phyloP scores from a whole-genome alignment of 2,329 filamentous ascomycete genomes.

The Colletotrichum paranaense region DNA sequence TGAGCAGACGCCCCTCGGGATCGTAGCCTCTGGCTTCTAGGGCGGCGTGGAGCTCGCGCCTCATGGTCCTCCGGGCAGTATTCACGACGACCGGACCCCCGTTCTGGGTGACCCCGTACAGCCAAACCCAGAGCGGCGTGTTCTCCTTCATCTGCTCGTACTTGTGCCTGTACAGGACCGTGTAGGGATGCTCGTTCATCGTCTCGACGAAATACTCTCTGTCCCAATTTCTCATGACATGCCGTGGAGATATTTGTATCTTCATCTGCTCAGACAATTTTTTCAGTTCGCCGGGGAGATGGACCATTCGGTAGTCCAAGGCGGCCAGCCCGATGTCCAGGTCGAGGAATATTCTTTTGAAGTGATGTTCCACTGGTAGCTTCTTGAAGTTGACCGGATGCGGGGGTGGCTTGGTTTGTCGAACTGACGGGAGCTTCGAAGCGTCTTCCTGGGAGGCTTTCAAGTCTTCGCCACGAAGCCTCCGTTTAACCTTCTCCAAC shows the following conservation, averaged over 20 bases:
- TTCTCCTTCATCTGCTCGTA: constrained; percentile 20
- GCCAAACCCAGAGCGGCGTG: constrained; percentile 13
- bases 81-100: constrained; percentile 1
- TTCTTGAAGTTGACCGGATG: not conserved
- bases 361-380: not conserved
- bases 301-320: not conserved
- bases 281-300: not conserved
- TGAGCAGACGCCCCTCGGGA: not conserved
- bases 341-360: not conserved
- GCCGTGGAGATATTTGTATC: not conserved
- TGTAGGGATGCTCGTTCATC: not conserved
- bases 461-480: not conserved
- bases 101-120: not conserved
- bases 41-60: constrained; percentile 3
- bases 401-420: not conserved
- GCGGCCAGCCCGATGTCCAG: constrained; percentile 2
- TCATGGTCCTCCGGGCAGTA: not conserved
- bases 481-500: not conserved
- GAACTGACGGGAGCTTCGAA: not conserved
- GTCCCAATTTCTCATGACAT: constrained; percentile 13
- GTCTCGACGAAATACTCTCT: not conserved
- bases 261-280: not conserved
- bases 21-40: constrained; percentile 21
- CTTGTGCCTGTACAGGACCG: not conserved
- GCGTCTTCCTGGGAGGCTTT: not conserved